These are phyloP conservation scores for Epichloe brachyelytri DNA, from an alignment of 2,329 filamentous ascomycete genomes.

Conservation along the genomic window DNA sequence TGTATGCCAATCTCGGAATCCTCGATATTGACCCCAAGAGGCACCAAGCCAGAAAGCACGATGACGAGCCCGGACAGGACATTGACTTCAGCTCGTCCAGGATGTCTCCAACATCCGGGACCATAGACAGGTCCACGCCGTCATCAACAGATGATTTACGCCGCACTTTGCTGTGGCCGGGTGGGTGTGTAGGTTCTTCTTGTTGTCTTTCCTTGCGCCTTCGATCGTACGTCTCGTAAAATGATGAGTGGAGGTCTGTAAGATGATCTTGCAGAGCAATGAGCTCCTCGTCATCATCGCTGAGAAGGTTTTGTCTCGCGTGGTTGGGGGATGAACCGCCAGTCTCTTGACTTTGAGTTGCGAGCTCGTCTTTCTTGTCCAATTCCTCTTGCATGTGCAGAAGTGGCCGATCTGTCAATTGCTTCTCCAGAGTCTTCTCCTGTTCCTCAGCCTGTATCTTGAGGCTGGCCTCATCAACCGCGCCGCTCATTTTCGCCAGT, in stretches of 20 bases:
- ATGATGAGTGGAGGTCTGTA: constrained; percentile 59
- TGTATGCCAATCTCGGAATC: constrained; percentile 79
- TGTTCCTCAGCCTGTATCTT: constrained; percentile 74
- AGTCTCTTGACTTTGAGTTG: constrained; percentile 14
- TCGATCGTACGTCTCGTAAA: constrained; percentile 72
- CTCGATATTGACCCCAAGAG: constrained; percentile 64
- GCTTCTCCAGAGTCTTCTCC: constrained; percentile 74
- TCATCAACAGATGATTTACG: constrained; percentile 24
- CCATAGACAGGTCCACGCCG: constrained; percentile 32
- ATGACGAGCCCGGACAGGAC: constrained; percentile 66
- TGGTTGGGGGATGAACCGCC: constrained; percentile 21
- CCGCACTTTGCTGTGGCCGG: constrained; percentile 19
- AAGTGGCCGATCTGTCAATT: constrained; percentile 77
- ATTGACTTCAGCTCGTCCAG: constrained; percentile 67
- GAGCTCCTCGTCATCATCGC: constrained; percentile 80
- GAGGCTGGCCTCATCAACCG: constrained; percentile 53
- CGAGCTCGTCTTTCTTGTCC: constrained; percentile 56
- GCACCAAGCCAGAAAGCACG: constrained; percentile 84
- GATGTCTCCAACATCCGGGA: constrained; percentile 79
- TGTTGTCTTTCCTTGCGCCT: constrained; percentile 25
- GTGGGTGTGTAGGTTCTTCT: constrained; percentile 21
- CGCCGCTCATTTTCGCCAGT: constrained; percentile 61
- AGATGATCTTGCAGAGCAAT: constrained; percentile 64
- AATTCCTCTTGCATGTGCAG: constrained; percentile 86
- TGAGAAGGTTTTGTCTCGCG: constrained; percentile 61